Conservation (phyloP, 345 rosid genomes). For the Rhodamnia rubescens region DNA sequence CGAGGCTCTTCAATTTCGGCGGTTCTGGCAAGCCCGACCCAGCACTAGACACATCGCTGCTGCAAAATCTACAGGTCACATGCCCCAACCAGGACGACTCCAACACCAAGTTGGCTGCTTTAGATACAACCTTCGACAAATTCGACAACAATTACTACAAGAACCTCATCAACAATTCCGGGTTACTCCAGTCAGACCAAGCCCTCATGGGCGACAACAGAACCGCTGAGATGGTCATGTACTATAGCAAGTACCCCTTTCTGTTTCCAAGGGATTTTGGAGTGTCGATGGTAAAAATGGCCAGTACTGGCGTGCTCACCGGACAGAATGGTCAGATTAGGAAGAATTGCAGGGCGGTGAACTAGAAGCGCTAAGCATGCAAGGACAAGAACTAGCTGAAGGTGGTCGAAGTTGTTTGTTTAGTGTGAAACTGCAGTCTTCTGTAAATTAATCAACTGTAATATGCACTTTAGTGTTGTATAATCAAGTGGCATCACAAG, state of each 20-base stretch:
- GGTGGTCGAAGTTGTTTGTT: neutral
- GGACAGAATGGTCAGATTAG: conserved; percentile 56
- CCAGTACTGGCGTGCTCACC: conserved; percentile 34
- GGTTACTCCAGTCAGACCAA: conserved; percentile 64
- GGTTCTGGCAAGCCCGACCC: conserved; percentile 58
- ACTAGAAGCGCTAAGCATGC: conserved; percentile 10
- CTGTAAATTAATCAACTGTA: neutral
- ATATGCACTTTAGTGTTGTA: neutral
- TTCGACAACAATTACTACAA: conserved; percentile 50
- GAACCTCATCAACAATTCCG: conserved; percentile 34
- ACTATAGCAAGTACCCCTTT: conserved; percentile 46
- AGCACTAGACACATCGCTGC: conserved; percentile 29
- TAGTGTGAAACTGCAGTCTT: neutral
- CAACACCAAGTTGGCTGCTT: conserved; percentile 29
- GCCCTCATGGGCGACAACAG: conserved; percentile 38
- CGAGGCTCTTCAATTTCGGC: conserved; percentile 43
- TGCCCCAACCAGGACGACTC: conserved; percentile 48
- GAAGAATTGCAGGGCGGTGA: conserved; percentile 42
- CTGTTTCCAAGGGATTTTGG: conserved; percentile 40
- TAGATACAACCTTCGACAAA: conserved; percentile 25
- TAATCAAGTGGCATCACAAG: neutral
- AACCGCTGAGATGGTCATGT: conserved; percentile 30
- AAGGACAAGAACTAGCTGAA: neutral
- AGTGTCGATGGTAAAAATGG: conserved; percentile 58
- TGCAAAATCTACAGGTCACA: conserved; percentile 22